A percentile compares a stretch with the other conserved stretches of the same genome.
Conservation (phyloP, 345 rosid genomes). For the Sonneratia caseolaris region DNA sequence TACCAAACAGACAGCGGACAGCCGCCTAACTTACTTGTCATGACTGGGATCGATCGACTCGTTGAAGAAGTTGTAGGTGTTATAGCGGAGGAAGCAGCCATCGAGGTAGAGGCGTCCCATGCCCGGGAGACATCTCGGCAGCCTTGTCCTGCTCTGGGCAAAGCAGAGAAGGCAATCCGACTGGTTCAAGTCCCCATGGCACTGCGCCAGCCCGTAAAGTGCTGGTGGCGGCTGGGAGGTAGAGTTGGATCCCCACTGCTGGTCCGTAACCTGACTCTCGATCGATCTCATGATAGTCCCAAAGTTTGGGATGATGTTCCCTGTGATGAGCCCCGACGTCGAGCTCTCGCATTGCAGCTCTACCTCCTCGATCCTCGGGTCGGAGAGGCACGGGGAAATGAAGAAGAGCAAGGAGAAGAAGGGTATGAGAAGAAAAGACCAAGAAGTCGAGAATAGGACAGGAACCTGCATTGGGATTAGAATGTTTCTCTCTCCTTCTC, state of each 20-base stretch:
- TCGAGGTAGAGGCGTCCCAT: slow-evolving; percentile 48
- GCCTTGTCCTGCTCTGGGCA: slow-evolving; percentile 16
- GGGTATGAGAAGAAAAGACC: slow-evolving; percentile 9
- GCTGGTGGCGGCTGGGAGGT: slow-evolving; percentile 13
- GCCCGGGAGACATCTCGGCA: slow-evolving; percentile 23
- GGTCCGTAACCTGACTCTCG: not conserved
- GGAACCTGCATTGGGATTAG: not conserved
- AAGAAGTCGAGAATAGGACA: not conserved
- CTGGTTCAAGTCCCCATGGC: slow-evolving; percentile 33
- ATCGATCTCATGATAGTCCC: slow-evolving; percentile 15
- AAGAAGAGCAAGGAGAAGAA: not conserved
- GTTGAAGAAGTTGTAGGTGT: slow-evolving; percentile 31
- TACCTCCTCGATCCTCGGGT: slow-evolving; percentile 7
- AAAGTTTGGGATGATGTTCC: slow-evolving; percentile 4
- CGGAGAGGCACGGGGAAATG: not conserved
- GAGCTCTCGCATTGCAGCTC: slow-evolving; percentile 4
- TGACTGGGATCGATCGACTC: slow-evolving; percentile 27
- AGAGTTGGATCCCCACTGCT: slow-evolving; percentile 13
- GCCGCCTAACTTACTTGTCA: slow-evolving; percentile 10
- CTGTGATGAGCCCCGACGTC: not conserved
- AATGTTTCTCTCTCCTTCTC: not conserved
- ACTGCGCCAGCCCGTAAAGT: slow-evolving; percentile 31
- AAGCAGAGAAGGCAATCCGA: slow-evolving; percentile 38
- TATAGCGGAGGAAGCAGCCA: slow-evolving; percentile 63
- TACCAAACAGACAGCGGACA: not conserved